These are phyloP conservation scores for Heliamphora pulchella DNA, from an alignment of 179 eudicot species.

Conservation along the genomic window DNA sequence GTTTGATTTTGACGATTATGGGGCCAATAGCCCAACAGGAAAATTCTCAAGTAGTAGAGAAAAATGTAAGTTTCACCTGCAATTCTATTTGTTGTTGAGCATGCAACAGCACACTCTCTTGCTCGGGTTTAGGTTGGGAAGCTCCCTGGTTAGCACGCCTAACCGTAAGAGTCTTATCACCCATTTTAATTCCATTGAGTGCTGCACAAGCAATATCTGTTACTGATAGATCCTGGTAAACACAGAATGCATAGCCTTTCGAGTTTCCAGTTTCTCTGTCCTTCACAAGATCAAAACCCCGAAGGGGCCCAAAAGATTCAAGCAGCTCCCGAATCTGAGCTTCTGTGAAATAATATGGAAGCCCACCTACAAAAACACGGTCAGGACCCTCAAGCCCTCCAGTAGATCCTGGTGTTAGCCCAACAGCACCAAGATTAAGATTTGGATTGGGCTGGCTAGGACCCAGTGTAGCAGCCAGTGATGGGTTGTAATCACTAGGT, in stretches of 20 bases:
- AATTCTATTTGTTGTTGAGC: conserved; percentile 80
- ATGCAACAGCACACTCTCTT: conserved; percentile 64
- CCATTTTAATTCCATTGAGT: conserved; percentile 84
- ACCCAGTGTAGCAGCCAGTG: conserved; percentile 78
- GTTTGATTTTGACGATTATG: too few relatives aligned
- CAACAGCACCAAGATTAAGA: conserved; percentile 73
- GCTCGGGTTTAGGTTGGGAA: conserved; percentile 42
- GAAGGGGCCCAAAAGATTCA: conserved; percentile 72
- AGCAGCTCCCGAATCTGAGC: conserved; percentile 68
- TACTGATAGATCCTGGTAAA: conserved; percentile 67
- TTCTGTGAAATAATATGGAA: conserved; percentile 78
- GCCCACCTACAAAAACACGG: conserved; percentile 81
- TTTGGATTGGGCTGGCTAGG: conserved; percentile 79
- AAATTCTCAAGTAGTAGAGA: not conserved
- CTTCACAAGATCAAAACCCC: conserved; percentile 81
- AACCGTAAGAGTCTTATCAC: conserved; percentile 82
- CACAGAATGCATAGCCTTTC: conserved; percentile 83
- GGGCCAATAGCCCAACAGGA: not conserved
- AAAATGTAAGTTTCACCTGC: conserved; percentile 43
- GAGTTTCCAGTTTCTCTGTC: conserved; percentile 88
- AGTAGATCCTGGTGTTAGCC: conserved; percentile 72
- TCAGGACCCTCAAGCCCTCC: conserved; percentile 73
- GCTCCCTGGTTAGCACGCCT: conserved; percentile 46
- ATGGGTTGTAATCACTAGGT: conserved; percentile 83
- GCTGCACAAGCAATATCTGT: conserved; percentile 88